phyloP scores from a whole-genome alignment of 1,284 basidiomycete genomes.

The Amylostereum areolatum region DNA sequence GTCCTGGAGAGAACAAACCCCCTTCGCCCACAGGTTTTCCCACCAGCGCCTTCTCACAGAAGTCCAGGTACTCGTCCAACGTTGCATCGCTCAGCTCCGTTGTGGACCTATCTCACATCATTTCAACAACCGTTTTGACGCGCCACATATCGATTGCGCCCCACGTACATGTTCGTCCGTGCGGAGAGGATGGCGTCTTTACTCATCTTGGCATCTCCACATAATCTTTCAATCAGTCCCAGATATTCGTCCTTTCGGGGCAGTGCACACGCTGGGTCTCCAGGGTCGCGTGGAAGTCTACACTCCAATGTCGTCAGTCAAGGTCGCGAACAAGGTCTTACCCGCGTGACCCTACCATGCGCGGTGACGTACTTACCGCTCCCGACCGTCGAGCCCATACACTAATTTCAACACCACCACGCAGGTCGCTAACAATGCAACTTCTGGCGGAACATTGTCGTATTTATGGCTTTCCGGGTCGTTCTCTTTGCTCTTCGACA shows the following conservation, averaged over 20 bases:
- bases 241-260: conserved; percentile 52
- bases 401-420: conserved; percentile 77
- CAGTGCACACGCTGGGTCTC: conserved; percentile 62
- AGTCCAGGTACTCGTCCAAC: conserved; percentile 63
- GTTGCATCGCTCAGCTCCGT: conserved; percentile 45
- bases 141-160: no score
- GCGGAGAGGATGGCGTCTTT: conserved; percentile 29
- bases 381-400: conserved; percentile 75
- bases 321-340: neutral
- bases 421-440: conserved; percentile 58
- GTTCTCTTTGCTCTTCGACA: conserved; percentile 26
- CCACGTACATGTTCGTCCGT: conserved; percentile 26
- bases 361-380: conserved; percentile 37
- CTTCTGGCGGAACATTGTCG: conserved; percentile 72
- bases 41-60: conserved; percentile 56
- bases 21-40: conserved; percentile 7
- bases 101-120: conserved; percentile 37
- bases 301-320: conserved; percentile 8
- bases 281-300: conserved; percentile 40
- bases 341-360: neutral
- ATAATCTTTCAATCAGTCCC: conserved; percentile 33
- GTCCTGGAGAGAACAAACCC: no score
- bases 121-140: neutral
- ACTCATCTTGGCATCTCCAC: conserved; percentile 25
- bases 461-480: conserved; percentile 43